phyloP scores from a whole-genome alignment of 495 filamentous ascomycete species.

The Penicillium diatomitis region DNA sequence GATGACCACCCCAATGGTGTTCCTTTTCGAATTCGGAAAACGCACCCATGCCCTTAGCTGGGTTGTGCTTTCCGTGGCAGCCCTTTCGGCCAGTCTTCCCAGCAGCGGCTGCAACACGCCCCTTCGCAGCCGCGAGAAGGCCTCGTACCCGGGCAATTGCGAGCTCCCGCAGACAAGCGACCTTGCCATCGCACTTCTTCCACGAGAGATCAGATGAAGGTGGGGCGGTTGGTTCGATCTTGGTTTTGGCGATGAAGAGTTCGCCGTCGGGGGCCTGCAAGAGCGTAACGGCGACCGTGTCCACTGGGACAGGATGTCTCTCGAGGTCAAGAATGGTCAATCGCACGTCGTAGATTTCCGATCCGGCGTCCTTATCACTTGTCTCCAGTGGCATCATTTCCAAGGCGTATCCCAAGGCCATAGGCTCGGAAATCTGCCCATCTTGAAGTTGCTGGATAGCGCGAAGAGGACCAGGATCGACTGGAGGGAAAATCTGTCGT shows the following conservation, averaged over 20 bases:
- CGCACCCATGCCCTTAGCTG: slow-evolving; percentile 7
- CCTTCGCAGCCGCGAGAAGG: slow-evolving; percentile 30
- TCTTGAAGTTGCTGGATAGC: slow-evolving; percentile 30
- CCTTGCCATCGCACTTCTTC: slow-evolving; percentile 32
- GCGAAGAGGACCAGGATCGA: slow-evolving; percentile 23
- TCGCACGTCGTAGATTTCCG: slow-evolving; percentile 29
- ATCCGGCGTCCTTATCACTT: slow-evolving; percentile 18
- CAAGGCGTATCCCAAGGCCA: slow-evolving; percentile 35
- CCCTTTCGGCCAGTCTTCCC: slow-evolving; percentile 22
- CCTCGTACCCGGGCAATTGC: slow-evolving; percentile 29
- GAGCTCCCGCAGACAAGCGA: slow-evolving; percentile 32
- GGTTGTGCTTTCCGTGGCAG: slow-evolving; percentile 19
- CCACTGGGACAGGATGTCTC: slow-evolving; percentile 39
- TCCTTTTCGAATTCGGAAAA: background rate
- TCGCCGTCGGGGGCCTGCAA: slow-evolving; percentile 28
- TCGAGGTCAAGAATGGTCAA: slow-evolving; percentile 44
- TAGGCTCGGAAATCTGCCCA: slow-evolving; percentile 25
- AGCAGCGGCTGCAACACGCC: slow-evolving; percentile 26
- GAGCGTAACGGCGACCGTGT: slow-evolving; percentile 36
- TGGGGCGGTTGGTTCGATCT: slow-evolving; percentile 28
- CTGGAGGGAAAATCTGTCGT: slow-evolving; percentile 40
- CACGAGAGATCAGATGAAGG: slow-evolving; percentile 26
- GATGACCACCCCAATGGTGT: slow-evolving; percentile 1
- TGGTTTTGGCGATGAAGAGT: slow-evolving; percentile 29
- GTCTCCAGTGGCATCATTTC: slow-evolving; percentile 29